A percentile compares a stretch with the other conserved stretches of the same genome.
Conservation (phyloP, 345 rosid species). For the Nasturtium officinale region DNA sequence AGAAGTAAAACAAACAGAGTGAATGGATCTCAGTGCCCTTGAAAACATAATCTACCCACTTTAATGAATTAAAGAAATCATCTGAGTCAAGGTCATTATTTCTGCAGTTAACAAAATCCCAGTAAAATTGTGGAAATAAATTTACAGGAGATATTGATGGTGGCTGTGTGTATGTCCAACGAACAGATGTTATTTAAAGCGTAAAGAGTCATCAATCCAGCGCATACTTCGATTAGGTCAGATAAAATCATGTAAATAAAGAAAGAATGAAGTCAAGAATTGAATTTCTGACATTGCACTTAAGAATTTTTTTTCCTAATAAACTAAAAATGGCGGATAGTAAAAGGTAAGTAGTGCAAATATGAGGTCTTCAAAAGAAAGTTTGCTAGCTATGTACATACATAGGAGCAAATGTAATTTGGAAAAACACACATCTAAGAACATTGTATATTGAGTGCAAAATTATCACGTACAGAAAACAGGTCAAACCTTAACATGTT, state of each 20-base stretch:
- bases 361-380: neutral
- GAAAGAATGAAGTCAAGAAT: conserved; percentile 4
- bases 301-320: conserved; percentile 12
- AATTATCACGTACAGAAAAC: conserved; percentile 11
- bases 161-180: conserved; percentile 18
- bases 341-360: conserved; percentile 12
- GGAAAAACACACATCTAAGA: conserved; percentile 19
- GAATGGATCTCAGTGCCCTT: too few relatives aligned
- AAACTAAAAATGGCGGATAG: neutral
- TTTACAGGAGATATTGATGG: neutral
- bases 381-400: conserved; percentile 20
- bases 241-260: conserved; percentile 20
- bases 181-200: conserved; percentile 10
- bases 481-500: conserved; percentile 70
- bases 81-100: conserved; percentile 1
- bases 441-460: conserved; percentile 30
- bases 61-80: conserved; percentile 6
- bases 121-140: conserved; percentile 14
- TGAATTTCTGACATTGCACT: conserved; percentile 13
- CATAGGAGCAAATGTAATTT: conserved; percentile 11
- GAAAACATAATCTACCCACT: conserved; percentile 28
- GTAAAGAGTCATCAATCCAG: conserved; percentile 22
- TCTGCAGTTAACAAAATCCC: conserved; percentile 10
- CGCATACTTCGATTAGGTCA: conserved; percentile 22
- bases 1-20: conserved; percentile 23